A percentile compares a stretch with the other conserved stretches of the same genome.
Evolutionary conservation across 164 flowering plant species (phyloP).

Genomic region (Liriodendron chinense): DNA sequence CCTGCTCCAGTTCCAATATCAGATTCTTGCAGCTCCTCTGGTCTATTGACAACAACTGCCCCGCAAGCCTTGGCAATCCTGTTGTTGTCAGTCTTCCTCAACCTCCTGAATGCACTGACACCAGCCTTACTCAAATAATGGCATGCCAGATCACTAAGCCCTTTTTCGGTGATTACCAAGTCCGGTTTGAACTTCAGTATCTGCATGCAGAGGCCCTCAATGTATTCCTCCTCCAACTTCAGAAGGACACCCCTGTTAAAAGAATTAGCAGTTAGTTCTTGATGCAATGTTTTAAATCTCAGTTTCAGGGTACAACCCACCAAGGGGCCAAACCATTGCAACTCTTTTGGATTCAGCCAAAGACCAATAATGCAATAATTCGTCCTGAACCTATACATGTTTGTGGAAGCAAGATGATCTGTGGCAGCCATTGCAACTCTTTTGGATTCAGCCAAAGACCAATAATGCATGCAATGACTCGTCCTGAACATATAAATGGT

Average conservation of each 20-base stretch:
- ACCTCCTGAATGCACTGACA: slow-evolving; percentile 86
- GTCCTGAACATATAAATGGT: too few species aligned
- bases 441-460: too few species aligned
- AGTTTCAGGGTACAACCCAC: too few species aligned
- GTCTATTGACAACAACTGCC: slow-evolving; percentile 87
- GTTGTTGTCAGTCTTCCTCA: slow-evolving; percentile 92
- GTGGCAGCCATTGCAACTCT: too few species aligned
- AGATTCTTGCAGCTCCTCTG: slow-evolving; percentile 95
- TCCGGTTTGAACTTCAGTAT: slow-evolving; percentile 90
- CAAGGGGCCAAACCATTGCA: too few species aligned
- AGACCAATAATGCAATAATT: too few species aligned
- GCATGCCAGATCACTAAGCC: slow-evolving; percentile 94
- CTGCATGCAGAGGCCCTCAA: slow-evolving; percentile 66
- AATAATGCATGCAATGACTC: too few species aligned
- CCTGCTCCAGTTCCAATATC: slow-evolving; percentile 96
- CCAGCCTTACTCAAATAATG: slow-evolving; percentile 93
- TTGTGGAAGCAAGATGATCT: too few species aligned
- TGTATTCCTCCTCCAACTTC: slow-evolving; percentile 93
- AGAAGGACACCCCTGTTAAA: slow-evolving; percentile 55
- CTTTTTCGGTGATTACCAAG: slow-evolving; percentile 90
- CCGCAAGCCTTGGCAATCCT: slow-evolving; percentile 97
- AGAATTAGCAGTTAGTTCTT: background rate
- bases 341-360: too few species aligned
- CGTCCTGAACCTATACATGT: too few species aligned
- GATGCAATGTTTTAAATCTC: too few species aligned